Evolutionary conservation across 106 monocot genomes (phyloP), one percentile per base, ranked within the genome.

Genomic region (Dactylorhiza incarnata): DNA sequence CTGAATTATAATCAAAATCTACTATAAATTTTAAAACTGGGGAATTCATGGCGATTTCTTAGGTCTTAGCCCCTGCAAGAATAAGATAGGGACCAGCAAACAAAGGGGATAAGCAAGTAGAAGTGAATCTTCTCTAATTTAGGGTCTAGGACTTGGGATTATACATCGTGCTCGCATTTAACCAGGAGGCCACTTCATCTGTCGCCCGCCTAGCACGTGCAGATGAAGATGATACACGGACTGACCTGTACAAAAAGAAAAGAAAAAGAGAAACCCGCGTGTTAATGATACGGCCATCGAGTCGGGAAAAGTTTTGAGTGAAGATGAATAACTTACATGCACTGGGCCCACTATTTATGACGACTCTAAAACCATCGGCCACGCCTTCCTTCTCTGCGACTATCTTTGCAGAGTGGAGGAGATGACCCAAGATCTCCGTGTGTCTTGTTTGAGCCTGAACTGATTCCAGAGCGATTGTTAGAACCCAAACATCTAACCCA

Each of bases 311-410:
- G 37, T 1, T 37, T 37, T 3, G 37, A 37, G 37, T 3, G 37
- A 37, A 37, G 37, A 37, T 29, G 61, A 10, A 55, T 12, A 88
- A 84, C 81, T 75, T 68, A 92, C 95, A 92, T 75, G 89, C 95
- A 68, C 67, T 78, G 68, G 92, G 73, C 29, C 95, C 95, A 76
- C 78, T 95, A 84, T 92, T 95, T 72, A 95, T 88, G 44, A 95
- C 92, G 47, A 95, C 81, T 46, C 95, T 85, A 23, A 87, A 95
- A 24, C 87, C 87, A 75, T 92, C 91, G 11, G 47, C 76, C 73
- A 99, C 76, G 68, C 94, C 88, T 92, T 94, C 99, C 55, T 94
- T 99, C 73, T 94, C 94, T 1, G 94, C 99, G 55, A 99, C 99
- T 47, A 99, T 12, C 73, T 88, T 88, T 47, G 94, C 84, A 29